Percentiles rank a stretch among this genome's conserved stretches.
Evolutionary conservation across 2,329 filamentous ascomycete species (phyloP).

Genomic region (Xylariaceae sp.): DNA sequence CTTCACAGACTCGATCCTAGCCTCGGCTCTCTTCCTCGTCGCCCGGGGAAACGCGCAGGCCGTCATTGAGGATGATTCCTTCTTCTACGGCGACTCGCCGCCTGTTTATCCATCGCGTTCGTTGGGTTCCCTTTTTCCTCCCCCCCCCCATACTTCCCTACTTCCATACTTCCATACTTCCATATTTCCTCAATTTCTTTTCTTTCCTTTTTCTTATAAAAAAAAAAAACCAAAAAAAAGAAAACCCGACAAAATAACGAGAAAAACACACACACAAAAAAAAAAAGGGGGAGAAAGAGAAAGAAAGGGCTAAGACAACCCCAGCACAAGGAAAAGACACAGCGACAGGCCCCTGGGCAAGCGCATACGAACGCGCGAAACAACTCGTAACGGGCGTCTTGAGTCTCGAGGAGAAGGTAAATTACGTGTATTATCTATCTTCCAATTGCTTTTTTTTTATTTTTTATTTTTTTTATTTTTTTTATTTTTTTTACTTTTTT

Average conservation of each 20-base stretch:
- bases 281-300: neutral
- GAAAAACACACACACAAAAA: neutral
- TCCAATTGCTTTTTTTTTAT: neutral
- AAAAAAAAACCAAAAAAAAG: neutral
- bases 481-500: too few relatives aligned
- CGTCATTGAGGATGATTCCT: neutral
- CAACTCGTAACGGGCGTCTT: conserved; percentile 33
- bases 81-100: conserved; percentile 36
- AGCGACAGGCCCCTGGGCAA: conserved; percentile 33
- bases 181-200: too few relatives aligned
- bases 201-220: too few relatives aligned
- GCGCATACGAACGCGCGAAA: conserved; percentile 33
- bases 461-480: too few relatives aligned
- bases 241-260: neutral
- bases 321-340: conserved; percentile 25
- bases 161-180: neutral
- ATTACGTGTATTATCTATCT: neutral
- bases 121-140: conserved; percentile 1
- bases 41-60: too few relatives aligned
- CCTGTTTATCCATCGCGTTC: conserved; percentile 33
- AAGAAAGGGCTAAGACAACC: conserved; percentile 11
- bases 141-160: neutral
- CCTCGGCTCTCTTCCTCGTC: too few relatives aligned
- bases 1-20: too few relatives aligned
- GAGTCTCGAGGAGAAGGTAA: conserved; percentile 36